Evolutionary conservation across 2,329 filamentous ascomycete genomes (phyloP).

Genomic region (Fusarium tricinctum): DNA sequence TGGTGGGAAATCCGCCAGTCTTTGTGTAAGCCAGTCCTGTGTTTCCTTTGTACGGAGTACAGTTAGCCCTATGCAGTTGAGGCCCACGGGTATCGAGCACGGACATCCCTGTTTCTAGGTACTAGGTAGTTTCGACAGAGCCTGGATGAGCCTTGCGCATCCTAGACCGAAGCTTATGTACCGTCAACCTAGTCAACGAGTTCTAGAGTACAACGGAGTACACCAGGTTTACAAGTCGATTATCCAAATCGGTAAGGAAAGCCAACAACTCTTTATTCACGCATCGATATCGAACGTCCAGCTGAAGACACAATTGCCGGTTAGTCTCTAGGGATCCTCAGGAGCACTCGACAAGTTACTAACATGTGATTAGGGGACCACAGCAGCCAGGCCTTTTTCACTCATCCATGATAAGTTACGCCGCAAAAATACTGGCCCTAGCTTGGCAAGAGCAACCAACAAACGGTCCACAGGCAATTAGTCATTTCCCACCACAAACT

Average conservation of each 20-base stretch:
- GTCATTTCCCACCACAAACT: conserved; percentile 7
- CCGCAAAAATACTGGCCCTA: conserved; percentile 32
- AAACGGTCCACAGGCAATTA: conserved; percentile 34
- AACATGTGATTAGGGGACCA: neutral
- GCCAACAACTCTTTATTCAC: neutral
- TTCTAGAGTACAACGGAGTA: conserved; percentile 23
- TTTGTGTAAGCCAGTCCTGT: too few relatives aligned
- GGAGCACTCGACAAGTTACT: neutral
- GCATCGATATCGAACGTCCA: neutral
- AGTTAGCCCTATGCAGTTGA: conserved; percentile 8
- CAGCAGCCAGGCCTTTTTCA: neutral
- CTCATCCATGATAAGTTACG: conserved; percentile 41
- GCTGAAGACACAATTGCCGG: neutral
- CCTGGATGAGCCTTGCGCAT: conserved; percentile 16
- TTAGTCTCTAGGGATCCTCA: neutral
- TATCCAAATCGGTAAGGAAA: conserved; percentile 1
- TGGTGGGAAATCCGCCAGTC: too few relatives aligned
- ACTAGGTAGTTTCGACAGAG: conserved; percentile 16
- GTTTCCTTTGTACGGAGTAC: too few relatives aligned
- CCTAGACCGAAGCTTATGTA: conserved; percentile 29
- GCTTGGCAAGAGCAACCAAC: conserved; percentile 36
- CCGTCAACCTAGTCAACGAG: conserved; percentile 16
- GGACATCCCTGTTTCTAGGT: conserved; percentile 28
- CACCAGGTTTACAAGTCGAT: conserved; percentile 24
- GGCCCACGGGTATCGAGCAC: conserved; percentile 10